Evolutionary conservation across 495 filamentous ascomycete genomes (phyloP).

Genomic region (Jackrogersella minutella): DNA sequence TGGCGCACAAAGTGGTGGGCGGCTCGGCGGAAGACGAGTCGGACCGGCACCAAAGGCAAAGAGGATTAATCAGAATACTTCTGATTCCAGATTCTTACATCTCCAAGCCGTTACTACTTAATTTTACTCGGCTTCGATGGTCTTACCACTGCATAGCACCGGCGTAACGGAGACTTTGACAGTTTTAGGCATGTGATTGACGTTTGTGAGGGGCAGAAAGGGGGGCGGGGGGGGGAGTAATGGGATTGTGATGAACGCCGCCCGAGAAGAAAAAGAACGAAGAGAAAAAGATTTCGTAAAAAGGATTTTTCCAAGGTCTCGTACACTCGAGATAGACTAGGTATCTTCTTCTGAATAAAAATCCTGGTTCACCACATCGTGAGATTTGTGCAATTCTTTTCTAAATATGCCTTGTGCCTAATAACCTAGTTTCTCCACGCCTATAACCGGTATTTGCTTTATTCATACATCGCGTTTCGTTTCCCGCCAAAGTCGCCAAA

Average conservation of each 20-base stretch:
- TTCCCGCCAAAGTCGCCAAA: no score
- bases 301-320: neutral
- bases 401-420: neutral
- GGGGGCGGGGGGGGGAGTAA: neutral
- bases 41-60: neutral
- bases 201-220: neutral
- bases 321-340: neutral
- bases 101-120: neutral
- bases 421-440: no score
- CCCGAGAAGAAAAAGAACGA: neutral
- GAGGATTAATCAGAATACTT: slow-evolving; percentile 10
- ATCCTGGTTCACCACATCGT: neutral
- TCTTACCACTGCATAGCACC: slow-evolving; percentile 34
- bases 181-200: neutral
- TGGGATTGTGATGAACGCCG: no score
- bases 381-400: neutral
- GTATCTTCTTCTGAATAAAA: neutral
- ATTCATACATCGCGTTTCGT: no score
- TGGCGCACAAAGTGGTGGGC: neutral
- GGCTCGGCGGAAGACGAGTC: neutral
- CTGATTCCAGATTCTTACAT: neutral
- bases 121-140: slow-evolving; percentile 11
- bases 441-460: no score
- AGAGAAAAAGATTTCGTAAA: neutral
- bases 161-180: slow-evolving; percentile 31